phyloP scores from a whole-genome alignment of 1,284 basidiomycete genomes.

The Mycena citricolor region DNA sequence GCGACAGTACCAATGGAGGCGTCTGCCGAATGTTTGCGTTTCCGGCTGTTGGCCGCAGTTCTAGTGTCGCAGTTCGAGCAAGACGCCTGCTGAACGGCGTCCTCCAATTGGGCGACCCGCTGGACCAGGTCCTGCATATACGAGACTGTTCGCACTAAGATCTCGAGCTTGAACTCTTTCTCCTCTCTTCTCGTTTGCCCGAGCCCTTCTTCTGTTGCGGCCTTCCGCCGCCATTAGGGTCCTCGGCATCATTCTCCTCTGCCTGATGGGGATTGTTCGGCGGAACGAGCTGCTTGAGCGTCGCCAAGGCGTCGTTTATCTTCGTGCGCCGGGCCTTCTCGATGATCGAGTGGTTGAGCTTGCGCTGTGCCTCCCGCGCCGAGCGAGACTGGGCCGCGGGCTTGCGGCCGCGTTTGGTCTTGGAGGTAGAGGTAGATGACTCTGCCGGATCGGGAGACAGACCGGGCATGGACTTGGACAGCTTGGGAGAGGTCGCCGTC shows the following conservation, averaged over 20 bases:
- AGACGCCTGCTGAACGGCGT: constrained; percentile 15
- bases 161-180: constrained; percentile 72
- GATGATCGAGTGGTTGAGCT: constrained; percentile 81
- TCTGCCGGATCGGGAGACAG: constrained; percentile 25
- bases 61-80: constrained; percentile 26
- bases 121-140: constrained; percentile 66
- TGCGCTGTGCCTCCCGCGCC: constrained; percentile 73
- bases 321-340: constrained; percentile 81
- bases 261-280: constrained; percentile 42
- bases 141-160: constrained; percentile 69
- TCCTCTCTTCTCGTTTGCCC: constrained; percentile 29
- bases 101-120: constrained; percentile 42
- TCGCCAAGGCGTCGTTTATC: constrained; percentile 77
- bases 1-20: no score
- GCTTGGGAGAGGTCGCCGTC: constrained; percentile 24
- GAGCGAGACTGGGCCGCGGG: constrained; percentile 66
- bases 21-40: constrained; percentile 10
- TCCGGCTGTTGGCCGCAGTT: constrained; percentile 4
- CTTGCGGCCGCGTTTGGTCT: constrained; percentile 64
- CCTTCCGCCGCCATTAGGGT: constrained; percentile 27
- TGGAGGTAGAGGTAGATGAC: constrained; percentile 26
- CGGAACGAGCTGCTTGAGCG: constrained; percentile 65
- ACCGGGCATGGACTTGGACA: constrained; percentile 25
- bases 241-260: constrained; percentile 29
- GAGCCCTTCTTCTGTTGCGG: constrained; percentile 34